Percentiles rank a stretch among this genome's conserved stretches.
Conservation (phyloP, 345 rosid species). For the Heritiera littoralis region DNA sequence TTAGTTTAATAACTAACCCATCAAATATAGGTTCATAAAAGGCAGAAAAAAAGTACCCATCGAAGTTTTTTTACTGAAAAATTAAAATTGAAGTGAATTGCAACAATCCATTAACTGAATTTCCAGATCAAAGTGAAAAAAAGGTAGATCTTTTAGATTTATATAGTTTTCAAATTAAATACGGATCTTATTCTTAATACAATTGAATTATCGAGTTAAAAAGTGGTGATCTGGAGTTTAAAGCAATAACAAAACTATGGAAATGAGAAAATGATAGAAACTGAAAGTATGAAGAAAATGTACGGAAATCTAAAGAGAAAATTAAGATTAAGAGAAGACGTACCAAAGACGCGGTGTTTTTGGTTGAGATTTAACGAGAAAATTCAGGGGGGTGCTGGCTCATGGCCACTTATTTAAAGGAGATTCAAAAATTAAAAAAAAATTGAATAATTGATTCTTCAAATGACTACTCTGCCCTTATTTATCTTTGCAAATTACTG, state of each 20-base stretch:
- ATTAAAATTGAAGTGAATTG: not conserved
- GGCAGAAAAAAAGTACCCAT: not conserved
- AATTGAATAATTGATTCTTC: not conserved
- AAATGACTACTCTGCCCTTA: not conserved
- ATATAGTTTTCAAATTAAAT: too few relatives aligned
- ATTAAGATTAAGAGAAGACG: not conserved
- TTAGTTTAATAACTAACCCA: not conserved
- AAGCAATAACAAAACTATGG: not conserved
- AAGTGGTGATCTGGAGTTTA: not conserved
- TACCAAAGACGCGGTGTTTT: slow-evolving; percentile 5
- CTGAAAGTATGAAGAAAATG: not conserved
- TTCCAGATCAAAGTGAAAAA: slow-evolving; percentile 2
- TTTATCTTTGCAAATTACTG: not conserved
- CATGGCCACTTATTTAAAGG: not conserved
- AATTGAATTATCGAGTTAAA: not conserved
- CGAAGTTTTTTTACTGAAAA: not conserved
- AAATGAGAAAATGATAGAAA: not conserved
- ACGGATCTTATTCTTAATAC: too few relatives aligned
- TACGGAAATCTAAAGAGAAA: not conserved
- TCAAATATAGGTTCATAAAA: not conserved
- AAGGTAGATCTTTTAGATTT: not conserved
- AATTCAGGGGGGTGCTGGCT: not conserved
- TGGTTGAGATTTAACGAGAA: slow-evolving; percentile 9
- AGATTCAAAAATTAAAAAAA: not conserved
- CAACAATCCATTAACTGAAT: not conserved